Base-by-base conservation (phyloP, 331 rosid species). In the Malus hybrid region DNA sequence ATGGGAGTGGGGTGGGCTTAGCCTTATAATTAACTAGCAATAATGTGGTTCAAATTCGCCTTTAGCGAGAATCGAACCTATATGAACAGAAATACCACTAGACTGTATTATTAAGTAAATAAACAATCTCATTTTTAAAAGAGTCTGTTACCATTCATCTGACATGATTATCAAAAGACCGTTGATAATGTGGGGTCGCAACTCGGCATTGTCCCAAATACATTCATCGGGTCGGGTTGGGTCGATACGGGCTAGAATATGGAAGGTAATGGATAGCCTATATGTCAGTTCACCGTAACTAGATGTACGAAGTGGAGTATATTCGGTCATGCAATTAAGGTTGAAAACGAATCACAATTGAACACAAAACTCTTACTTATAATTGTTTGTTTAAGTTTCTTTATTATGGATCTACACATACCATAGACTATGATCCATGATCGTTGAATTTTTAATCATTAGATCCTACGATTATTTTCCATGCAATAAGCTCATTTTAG, bases 141-240 rank as follows among this genome's bases (percentile, higher is more conserved):
- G 4, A 39, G 3, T 36, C 44, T 39, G 44, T 39, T 2, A 39
- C 44, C 44, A 39, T 39, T 39, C 44, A 3, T 39, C 44, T 9
- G 8, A 3, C 71, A 4, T 46, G 56, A 50, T 16, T 73, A 61
- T 73, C 69, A 73, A 73, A 63, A 48, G 77, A 44, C 16, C 70
- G 32, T 63, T 22, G 15, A 63, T 46, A 29, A 11, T 28, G 63
- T 46, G 18, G 62, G 61, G 69, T 29, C 6, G 29, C 19, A 4
- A 39, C 20, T 60, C 12, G 4, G 33, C 31, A 24, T 27, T 27
- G 33, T 73, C 34, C n/a, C n/a, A 50, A 15, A 50, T 50, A 15
- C n/a, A 15, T 15, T 1, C 8, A 50, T 15, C n/a, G 56, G 55
- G 55, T 50, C 55, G 8, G n/a, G 3, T 2, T 50, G 1, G 55